phyloP scores from a whole-genome alignment of 1,139 yeast genomes.

The Entelexis sorbosivorans region DNA sequence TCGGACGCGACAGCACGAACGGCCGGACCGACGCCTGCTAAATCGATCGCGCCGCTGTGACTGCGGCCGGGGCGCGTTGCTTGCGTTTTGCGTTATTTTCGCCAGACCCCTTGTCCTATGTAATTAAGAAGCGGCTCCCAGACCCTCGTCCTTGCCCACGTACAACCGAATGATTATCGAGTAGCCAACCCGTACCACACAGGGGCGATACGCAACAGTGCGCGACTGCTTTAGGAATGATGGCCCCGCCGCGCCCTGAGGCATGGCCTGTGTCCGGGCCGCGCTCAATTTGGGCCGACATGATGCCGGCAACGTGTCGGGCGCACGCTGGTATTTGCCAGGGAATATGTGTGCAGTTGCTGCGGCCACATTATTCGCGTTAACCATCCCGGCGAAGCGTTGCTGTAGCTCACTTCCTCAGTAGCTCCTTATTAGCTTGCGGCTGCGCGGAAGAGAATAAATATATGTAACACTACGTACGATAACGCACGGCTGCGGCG shows the following conservation, averaged over 20 bases:
- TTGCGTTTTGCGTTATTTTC: slow-evolving; percentile 9
- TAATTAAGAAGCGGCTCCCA: slow-evolving; percentile 4
- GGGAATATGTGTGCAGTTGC: no score
- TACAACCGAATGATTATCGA: not conserved
- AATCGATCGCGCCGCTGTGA: not conserved
- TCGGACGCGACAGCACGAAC: not conserved
- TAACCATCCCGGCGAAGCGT: no score
- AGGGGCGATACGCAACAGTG: not conserved
- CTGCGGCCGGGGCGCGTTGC: slow-evolving; percentile 3
- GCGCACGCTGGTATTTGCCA: no score
- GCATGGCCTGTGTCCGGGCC: no score
- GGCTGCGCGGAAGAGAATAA: not conserved
- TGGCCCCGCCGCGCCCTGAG: not conserved
- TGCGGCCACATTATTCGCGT: no score
- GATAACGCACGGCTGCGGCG: no score
- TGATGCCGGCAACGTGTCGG: no score
- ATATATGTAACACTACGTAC: not conserved
- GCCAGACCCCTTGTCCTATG: not conserved
- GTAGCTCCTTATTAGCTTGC: no score
- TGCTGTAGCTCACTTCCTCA: no score
- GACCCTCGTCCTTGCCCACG: slow-evolving; percentile 3
- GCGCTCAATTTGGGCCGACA: no score
- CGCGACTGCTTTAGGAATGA: not conserved
- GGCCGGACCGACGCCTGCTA: slow-evolving; percentile 3
- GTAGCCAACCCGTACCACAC: not conserved